phyloP scores from a whole-genome alignment of 331 rosid genomes.

The Malus hybrid region DNA sequence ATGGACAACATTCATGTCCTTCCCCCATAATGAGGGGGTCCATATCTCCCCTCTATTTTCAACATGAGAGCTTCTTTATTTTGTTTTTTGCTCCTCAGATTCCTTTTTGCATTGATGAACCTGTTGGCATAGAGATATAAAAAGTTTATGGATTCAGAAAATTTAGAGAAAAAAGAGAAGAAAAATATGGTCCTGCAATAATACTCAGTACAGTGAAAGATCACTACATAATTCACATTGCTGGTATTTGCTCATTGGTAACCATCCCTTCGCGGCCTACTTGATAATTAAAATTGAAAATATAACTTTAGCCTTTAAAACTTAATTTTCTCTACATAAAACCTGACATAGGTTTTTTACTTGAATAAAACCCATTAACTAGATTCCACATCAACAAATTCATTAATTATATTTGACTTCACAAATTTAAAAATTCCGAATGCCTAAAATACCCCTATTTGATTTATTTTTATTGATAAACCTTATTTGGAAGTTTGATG shows the following conservation, averaged over 20 bases:
- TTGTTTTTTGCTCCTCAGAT: slow-evolving; percentile 1
- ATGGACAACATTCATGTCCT: background rate
- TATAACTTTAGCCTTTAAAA: too few relatives aligned
- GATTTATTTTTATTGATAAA: too few relatives aligned
- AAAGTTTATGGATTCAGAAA: background rate
- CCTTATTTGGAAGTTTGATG: background rate
- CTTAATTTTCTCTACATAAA: too few relatives aligned
- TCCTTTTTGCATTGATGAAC: slow-evolving; percentile 14
- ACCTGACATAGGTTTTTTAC: too few relatives aligned
- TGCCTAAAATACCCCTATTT: too few relatives aligned
- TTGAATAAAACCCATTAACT: too few relatives aligned
- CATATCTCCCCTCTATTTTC: background rate
- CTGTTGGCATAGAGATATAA: slow-evolving; percentile 2
- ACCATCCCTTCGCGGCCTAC: background rate
- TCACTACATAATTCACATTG: background rate
- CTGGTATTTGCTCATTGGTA: background rate
- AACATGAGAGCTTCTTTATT: background rate
- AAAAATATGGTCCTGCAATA: too few relatives aligned
- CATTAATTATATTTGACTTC: too few relatives aligned
- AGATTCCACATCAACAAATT: too few relatives aligned
- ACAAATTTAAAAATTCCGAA: too few relatives aligned
- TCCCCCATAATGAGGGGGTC: background rate
- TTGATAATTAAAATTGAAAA: background rate
- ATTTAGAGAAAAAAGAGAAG: background rate
- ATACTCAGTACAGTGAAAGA: background rate